Conservation (phyloP, 805 yeast genomes). For the Hagleromyces aurorensis region DNA sequence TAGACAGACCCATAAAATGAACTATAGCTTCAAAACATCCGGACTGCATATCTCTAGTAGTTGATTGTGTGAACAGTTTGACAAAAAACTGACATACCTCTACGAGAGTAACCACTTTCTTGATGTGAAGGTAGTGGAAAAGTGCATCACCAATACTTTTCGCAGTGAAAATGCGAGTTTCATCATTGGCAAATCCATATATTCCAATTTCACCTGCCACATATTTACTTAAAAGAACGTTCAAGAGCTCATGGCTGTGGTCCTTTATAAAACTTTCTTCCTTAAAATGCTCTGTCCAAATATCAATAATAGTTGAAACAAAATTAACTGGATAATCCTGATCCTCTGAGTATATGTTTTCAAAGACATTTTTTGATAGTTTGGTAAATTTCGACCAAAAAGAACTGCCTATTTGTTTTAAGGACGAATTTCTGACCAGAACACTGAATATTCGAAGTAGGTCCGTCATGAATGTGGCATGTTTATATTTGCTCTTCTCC, state of each 20-base stretch:
- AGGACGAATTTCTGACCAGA: slow-evolving; percentile 15
- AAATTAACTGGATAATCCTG: slow-evolving; percentile 23
- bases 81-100: slow-evolving; percentile 19
- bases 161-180: slow-evolving; percentile 25
- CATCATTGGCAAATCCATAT: slow-evolving; percentile 25
- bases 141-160: slow-evolving; percentile 32
- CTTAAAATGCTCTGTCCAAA: slow-evolving; percentile 17
- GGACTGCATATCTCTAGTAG: slow-evolving; percentile 22
- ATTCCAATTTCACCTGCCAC: slow-evolving; percentile 21
- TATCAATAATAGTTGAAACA: slow-evolving; percentile 21
- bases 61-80: slow-evolving; percentile 13
- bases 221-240: slow-evolving; percentile 16
- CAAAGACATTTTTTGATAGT: slow-evolving; percentile 19
- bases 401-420: slow-evolving; percentile 5
- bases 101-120: slow-evolving; percentile 14
- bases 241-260: slow-evolving; percentile 12
- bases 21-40: slow-evolving; percentile 33
- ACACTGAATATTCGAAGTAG: slow-evolving; percentile 19
- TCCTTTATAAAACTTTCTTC: slow-evolving; percentile 20
- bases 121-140: slow-evolving; percentile 19
- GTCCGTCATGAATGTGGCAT: slow-evolving; percentile 25
- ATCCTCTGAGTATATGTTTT: slow-evolving; percentile 13
- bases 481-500: slow-evolving; percentile 27
- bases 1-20: slow-evolving; percentile 29
- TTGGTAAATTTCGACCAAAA: slow-evolving; percentile 20